Evolutionary conservation across 2,329 filamentous ascomycete species (phyloP), one percentile per base, ranked within the genome.

Genomic region (Hypocreales sp.): DNA sequence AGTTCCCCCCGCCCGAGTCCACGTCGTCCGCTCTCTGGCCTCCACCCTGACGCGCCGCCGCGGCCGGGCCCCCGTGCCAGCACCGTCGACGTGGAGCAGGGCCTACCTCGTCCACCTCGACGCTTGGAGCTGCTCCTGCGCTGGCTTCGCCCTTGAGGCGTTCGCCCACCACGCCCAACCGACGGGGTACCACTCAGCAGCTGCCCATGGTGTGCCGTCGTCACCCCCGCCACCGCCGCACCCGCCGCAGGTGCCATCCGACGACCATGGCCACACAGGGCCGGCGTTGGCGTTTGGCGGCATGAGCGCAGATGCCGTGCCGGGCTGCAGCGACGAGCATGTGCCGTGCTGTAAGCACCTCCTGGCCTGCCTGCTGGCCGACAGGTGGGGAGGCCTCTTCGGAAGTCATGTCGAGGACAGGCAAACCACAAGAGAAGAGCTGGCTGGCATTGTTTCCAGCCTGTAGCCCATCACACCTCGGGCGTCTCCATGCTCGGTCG

Each of bases 71-170:
- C 23, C 30, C 2, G 20, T 30, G 3, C 22, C 30, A n/a, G n/a
- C n/a, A n/a, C n/a, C n/a, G n/a, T n/a, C n/a, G n/a, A n/a, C n/a
- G n/a, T n/a, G n/a, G n/a, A n/a, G n/a, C n/a, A n/a, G n/a, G n/a
- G n/a, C 41, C 27, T 92, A 94, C 51, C 60, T 80, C 40, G 79
- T 95, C 11, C 69, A 75, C 8, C 62, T 86, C 2, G 40, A 50
- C 1, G 71, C 77, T 2, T 95, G 90, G 90, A 84, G 79, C 49
- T 98, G 90, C 51, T 81, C 72, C 1, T 98, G 90, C 56, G 78
- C 84, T 4, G 75, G 73, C 2, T 95, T 95, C 50, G 66, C 77
- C 0, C 75, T 92, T 35, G 61, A 75, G 13, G 68, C 76, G 3
- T 86, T 84, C 15, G 23, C 15, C n/a, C 14, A 8, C 12, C 10